phyloP scores from a whole-genome alignment of 108 stramenopile genomes.

The Discostella pseudostelligera region DNA sequence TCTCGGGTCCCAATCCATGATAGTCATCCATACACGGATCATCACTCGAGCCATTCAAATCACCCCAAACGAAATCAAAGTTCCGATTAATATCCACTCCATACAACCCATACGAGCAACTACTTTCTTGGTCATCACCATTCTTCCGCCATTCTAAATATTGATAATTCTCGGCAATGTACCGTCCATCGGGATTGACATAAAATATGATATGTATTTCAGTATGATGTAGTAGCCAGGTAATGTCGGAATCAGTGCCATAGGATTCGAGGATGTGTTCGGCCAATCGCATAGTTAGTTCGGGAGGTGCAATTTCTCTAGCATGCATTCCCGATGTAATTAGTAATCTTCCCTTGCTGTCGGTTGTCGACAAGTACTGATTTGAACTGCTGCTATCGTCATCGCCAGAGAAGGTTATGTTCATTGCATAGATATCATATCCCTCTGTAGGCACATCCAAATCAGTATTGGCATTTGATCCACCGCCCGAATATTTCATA shows the following conservation, averaged over 20 bases:
- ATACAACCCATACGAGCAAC: slow-evolving; percentile 3
- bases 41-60: slow-evolving; percentile 27
- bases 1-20: slow-evolving; percentile 35
- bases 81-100: slow-evolving; percentile 70
- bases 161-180: slow-evolving; percentile 40
- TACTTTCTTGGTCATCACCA: slow-evolving; percentile 12
- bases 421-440: slow-evolving; percentile 50
- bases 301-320: slow-evolving; percentile 58
- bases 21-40: slow-evolving; percentile 41
- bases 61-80: slow-evolving; percentile 60
- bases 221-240: slow-evolving; percentile 42
- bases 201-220: slow-evolving; percentile 53
- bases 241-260: slow-evolving; percentile 41
- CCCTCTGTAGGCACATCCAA: slow-evolving; percentile 9
- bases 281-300: slow-evolving; percentile 43
- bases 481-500: slow-evolving; percentile 1
- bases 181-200: slow-evolving; percentile 64
- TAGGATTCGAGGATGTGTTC: slow-evolving; percentile 27
- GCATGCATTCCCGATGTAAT: slow-evolving; percentile 49
- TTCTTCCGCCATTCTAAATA: slow-evolving; percentile 46
- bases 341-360: slow-evolving; percentile 22
- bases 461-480: background rate
- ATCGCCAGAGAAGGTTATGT: slow-evolving; percentile 25
- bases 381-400: no score
- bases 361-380: background rate